These are phyloP conservation scores for Powellomyces hirtus DNA, from an alignment of 192 early-diverging fungal species.

Conservation along the genomic window DNA sequence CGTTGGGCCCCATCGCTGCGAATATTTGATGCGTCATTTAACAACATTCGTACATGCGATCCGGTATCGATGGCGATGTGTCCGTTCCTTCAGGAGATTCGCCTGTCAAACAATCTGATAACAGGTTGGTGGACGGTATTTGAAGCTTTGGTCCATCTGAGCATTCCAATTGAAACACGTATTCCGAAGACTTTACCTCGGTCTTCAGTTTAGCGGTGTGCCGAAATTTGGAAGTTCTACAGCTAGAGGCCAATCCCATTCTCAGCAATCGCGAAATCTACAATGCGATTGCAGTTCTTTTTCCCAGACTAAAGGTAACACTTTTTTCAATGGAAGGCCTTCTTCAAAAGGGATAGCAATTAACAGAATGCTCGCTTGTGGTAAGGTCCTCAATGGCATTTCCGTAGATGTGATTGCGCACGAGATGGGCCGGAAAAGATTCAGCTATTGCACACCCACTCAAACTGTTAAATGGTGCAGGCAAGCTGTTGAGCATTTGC, in stretches of 20 bases:
- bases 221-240: constrained; percentile 14
- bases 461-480: constrained; percentile 17
- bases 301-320: constrained; percentile 12
- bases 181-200: constrained; percentile 9
- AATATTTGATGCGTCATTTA: constrained; percentile 4
- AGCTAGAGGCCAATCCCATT: constrained; percentile 13
- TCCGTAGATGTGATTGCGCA: not conserved
- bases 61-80: constrained; percentile 15
- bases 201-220: constrained; percentile 12
- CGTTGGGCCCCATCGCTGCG: constrained; percentile 15
- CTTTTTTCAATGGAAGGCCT: not conserved
- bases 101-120: constrained; percentile 19
- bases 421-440: not conserved
- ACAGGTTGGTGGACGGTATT: not conserved
- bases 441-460: not conserved
- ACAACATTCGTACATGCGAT: constrained; percentile 13
- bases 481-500: not conserved
- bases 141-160: too few species aligned
- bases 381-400: constrained; percentile 7
- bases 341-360: not conserved
- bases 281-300: constrained; percentile 2
- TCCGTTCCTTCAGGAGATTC: constrained; percentile 25
- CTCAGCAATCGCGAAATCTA: not conserved
- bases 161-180: too few species aligned
- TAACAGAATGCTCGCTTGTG: not conserved